Base-by-base conservation (phyloP, 257 asterid species). In the Linaria vulgaris region DNA sequence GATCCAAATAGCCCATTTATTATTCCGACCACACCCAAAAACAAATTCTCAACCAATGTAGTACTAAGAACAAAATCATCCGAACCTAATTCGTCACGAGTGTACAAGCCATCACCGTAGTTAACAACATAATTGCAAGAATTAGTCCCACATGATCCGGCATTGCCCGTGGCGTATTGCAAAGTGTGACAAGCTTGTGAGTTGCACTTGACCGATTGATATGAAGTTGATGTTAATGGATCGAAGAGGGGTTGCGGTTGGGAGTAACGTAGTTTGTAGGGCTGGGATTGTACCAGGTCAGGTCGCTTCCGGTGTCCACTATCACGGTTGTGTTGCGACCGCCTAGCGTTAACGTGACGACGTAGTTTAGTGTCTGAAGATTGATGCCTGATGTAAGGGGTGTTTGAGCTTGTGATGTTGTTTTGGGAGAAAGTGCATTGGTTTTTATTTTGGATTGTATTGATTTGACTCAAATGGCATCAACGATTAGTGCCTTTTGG, bases 211-310 rank as follows among this genome's bases (percentile, higher is more conserved):
- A 88, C 78, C 3, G 87, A 54, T 30, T 73, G 67, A 68, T 84
- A 91, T 0, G 90, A 84, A 64, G 87, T 79, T 0, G 96, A 91
- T 1, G 25, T 14, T 24, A 53, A 16, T 12, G 98, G 96, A 73
- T 84, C 62, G 80, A 81, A 91, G 16, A 91, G 79, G 10, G 98
- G 94, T 47, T 88, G 94, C 5, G 90, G 87, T 56, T 91, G 98
- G 27, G 72, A 67, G 71, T 91, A 85, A 64, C 98, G 88, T 6
- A 72, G 50, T 45, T 71, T 80, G 55, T 95, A 91, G 45, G 98
- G 98, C 59, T 86, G 91, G 69, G 96, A 91, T 57, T 91, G 98
- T 15, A 86, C 87, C 96, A 91, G 14, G 95, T 86, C 9, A 91
- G 77, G 56, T 91, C 96, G 53, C 95, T 86, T 31, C 98, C 96